phyloP scores from a whole-genome alignment of 2,329 filamentous ascomycete genomes.

The Penicillium sp. region DNA sequence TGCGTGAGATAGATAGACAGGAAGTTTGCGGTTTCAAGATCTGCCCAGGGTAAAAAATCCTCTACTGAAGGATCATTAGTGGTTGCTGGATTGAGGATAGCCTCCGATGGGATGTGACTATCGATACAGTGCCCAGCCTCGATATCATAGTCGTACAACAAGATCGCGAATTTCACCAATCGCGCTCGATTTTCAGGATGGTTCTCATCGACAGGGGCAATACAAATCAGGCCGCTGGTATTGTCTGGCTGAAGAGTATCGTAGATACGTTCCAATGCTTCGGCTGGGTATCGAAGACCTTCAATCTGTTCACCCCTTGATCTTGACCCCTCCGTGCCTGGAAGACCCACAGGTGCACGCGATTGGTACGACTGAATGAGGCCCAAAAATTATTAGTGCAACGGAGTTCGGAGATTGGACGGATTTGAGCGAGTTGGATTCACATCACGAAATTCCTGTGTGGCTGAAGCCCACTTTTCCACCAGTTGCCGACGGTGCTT shows the following conservation, averaged over 20 bases:
- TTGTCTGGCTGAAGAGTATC: slow-evolving; percentile 1
- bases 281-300: slow-evolving; percentile 7
- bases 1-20: slow-evolving; percentile 1
- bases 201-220: slow-evolving; percentile 3
- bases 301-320: neutral
- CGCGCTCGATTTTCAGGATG: slow-evolving; percentile 5
- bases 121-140: slow-evolving; percentile 4
- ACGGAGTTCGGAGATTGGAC: slow-evolving; percentile 3
- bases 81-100: slow-evolving; percentile 5
- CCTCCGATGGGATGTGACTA: slow-evolving; percentile 3
- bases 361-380: slow-evolving; percentile 4
- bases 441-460: slow-evolving; percentile 16
- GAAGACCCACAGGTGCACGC: slow-evolving; percentile 5
- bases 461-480: slow-evolving; percentile 13
- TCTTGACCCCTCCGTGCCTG: slow-evolving; percentile 6
- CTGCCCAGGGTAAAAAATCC: neutral
- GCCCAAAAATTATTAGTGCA: neutral
- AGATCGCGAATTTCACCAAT: slow-evolving; percentile 5
- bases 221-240: neutral
- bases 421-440: slow-evolving; percentile 1
- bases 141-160: slow-evolving; percentile 7
- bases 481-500: slow-evolving; percentile 11
- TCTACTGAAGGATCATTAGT: slow-evolving; percentile 6
- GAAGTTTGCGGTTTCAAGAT: slow-evolving; percentile 6
- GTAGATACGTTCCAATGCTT: slow-evolving; percentile 7